These are phyloP conservation scores for Solanum boliviense DNA, from an alignment of 257 asterid genomes.

Conservation along the genomic window DNA sequence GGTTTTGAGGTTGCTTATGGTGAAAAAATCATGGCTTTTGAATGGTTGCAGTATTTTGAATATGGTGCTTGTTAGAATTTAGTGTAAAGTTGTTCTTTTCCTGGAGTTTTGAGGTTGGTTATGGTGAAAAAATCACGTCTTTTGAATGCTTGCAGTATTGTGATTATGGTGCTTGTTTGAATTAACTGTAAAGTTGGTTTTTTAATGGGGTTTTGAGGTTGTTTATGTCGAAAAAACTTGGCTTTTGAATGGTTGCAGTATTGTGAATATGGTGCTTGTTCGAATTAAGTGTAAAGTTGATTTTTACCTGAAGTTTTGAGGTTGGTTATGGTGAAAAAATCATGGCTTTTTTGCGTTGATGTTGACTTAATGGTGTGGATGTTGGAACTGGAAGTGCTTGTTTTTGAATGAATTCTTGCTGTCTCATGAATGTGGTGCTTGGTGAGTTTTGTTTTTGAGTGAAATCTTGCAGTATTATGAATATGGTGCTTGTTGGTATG, in stretches of 20 bases:
- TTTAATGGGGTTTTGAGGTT: background rate
- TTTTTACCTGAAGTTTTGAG: background rate
- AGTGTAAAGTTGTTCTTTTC: background rate
- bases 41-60: background rate
- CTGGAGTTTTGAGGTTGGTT: background rate
- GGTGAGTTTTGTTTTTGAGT: slow-evolving; percentile 25
- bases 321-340: background rate
- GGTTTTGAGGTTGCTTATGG: background rate
- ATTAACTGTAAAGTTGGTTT: background rate
- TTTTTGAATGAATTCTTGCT: slow-evolving; percentile 14
- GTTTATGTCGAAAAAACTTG: background rate
- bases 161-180: background rate
- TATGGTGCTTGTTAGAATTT: background rate
- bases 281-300: background rate
- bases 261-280: background rate
- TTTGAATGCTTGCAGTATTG: background rate
- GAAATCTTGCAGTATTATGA: background rate
- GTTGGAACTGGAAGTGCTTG: slow-evolving; percentile 96
- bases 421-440: background rate
- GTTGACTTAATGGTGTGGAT: background rate
- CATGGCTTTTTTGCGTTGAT: background rate
- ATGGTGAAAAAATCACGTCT: background rate
- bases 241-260: background rate
- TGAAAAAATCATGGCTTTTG: background rate
- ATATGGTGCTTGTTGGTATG: background rate